Evolutionary conservation across 192 early-diverging fungal genomes (phyloP).

Genomic region (Paraglomus brasilianum): DNA sequence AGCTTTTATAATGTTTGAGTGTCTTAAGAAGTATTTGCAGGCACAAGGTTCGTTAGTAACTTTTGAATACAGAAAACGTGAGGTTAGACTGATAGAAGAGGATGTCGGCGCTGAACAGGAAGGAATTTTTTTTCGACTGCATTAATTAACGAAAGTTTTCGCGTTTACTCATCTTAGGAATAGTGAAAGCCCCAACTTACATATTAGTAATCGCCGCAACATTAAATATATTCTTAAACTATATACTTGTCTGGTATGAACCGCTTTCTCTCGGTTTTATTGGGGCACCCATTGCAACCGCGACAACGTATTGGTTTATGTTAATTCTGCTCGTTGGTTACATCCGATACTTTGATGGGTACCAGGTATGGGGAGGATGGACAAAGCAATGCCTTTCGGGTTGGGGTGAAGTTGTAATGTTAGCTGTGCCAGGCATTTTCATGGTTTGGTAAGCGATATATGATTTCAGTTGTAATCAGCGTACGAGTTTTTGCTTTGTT

Average conservation of each 20-base stretch:
- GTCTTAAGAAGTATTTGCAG: constrained; percentile 83
- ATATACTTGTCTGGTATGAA: constrained; percentile 75
- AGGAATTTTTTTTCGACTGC: background rate
- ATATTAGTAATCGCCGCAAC: constrained; percentile 70
- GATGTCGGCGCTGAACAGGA: background rate
- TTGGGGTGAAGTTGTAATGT: constrained; percentile 58
- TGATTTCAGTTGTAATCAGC: no score
- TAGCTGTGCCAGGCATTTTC: constrained; percentile 77
- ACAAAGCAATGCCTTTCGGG: constrained; percentile 63
- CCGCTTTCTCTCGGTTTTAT: constrained; percentile 69
- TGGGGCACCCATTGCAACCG: constrained; percentile 82
- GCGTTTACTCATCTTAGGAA: constrained; percentile 20
- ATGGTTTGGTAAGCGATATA: constrained; percentile 54
- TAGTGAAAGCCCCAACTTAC: constrained; percentile 79
- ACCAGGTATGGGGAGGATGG: constrained; percentile 87
- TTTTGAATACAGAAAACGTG: background rate
- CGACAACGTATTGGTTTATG: constrained; percentile 76
- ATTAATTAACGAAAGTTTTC: background rate
- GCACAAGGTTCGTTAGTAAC: constrained; percentile 71
- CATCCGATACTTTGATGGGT: constrained; percentile 58
- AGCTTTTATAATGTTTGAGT: constrained; percentile 80
- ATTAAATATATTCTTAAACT: constrained; percentile 74
- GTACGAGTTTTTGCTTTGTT: no score
- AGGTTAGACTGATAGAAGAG: background rate
- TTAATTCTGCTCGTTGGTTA: constrained; percentile 65